phyloP scores from a whole-genome alignment of 1,284 basidiomycete genomes.

The Melampsora larici-populina region DNA sequence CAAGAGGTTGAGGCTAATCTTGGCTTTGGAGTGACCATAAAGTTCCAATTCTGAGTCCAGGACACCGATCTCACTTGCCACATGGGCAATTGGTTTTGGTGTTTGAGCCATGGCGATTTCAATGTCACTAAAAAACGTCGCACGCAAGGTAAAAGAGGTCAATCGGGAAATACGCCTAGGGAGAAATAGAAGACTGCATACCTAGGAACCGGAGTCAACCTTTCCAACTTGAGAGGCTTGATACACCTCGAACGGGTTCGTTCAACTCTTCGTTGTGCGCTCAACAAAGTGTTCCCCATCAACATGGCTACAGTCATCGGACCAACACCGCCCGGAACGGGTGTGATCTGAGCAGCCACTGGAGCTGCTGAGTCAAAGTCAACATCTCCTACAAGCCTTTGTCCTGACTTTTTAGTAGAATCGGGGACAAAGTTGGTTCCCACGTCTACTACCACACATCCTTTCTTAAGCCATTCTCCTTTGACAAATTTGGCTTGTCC shows the following conservation, averaged over 20 bases:
- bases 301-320: conserved; percentile 99
- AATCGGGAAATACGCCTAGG: background rate
- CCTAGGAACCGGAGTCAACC: conserved; percentile 77
- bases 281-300: conserved; percentile 88
- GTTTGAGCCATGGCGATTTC: conserved; percentile 93
- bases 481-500: conserved; percentile 86
- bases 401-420: conserved; percentile 85
- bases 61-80: conserved; percentile 86
- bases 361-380: conserved; percentile 73
- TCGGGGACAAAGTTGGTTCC: conserved; percentile 98
- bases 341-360: conserved; percentile 86
- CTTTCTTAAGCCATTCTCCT: conserved; percentile 92
- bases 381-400: conserved; percentile 94
- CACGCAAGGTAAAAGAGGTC: conserved; percentile 28
- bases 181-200: conserved; percentile 44
- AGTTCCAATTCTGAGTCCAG: conserved; percentile 82
- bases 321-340: conserved; percentile 96
- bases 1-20: conserved; percentile 85
- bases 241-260: conserved; percentile 64
- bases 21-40: conserved; percentile 96
- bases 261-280: conserved; percentile 77
- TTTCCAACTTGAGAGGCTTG: conserved; percentile 72
- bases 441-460: conserved; percentile 90
- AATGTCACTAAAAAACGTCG: conserved; percentile 67
- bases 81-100: conserved; percentile 78